Evolutionary conservation across 352 stramenopile species (phyloP).

Genomic region (Globisporangium carolinianum): DNA sequence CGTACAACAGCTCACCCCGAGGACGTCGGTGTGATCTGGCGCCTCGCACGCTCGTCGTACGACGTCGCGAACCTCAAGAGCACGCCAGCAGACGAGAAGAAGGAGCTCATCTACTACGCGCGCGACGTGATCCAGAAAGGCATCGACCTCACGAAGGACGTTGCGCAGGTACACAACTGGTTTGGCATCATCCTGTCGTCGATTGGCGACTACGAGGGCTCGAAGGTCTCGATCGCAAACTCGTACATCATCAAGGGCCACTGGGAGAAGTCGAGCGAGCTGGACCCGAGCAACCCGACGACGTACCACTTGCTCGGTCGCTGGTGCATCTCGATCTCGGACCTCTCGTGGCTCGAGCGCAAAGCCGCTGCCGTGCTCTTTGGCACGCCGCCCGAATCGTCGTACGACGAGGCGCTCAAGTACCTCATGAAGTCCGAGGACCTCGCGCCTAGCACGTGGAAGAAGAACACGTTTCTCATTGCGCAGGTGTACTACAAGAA

Average conservation of each 20-base stretch:
- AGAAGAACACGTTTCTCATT: slow-evolving; percentile 79
- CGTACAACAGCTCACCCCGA: slow-evolving; percentile 22
- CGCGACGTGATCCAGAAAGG: slow-evolving; percentile 52
- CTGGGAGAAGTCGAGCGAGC: slow-evolving; percentile 68
- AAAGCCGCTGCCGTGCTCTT: slow-evolving; percentile 81
- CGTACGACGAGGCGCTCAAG: slow-evolving; percentile 73
- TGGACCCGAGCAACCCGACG: slow-evolving; percentile 68
- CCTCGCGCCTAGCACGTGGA: slow-evolving; percentile 70
- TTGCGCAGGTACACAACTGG: slow-evolving; percentile 79
- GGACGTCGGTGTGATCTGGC: slow-evolving; percentile 60
- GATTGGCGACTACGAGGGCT: slow-evolving; percentile 82
- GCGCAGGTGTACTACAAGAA: slow-evolving; percentile 81
- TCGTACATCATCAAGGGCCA: slow-evolving; percentile 76
- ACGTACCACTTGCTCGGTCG: slow-evolving; percentile 74
- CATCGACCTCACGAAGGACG: slow-evolving; percentile 40
- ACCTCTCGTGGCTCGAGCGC: slow-evolving; percentile 82
- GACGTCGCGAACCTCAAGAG: slow-evolving; percentile 53
- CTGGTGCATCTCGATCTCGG: slow-evolving; percentile 81
- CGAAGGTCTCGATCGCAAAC: slow-evolving; percentile 78
- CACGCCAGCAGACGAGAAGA: slow-evolving; percentile 58
- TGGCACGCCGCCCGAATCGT: slow-evolving; percentile 66
- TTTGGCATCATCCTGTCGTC: slow-evolving; percentile 80
- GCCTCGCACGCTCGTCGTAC: slow-evolving; percentile 54
- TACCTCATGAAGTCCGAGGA: slow-evolving; percentile 77
- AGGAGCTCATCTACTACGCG: slow-evolving; percentile 65